Percentiles rank a stretch among this genome's conserved stretches.
These are phyloP conservation scores for Aristolochia contorta DNA, from an alignment of 164 flowering plant species.

Conservation along the genomic window DNA sequence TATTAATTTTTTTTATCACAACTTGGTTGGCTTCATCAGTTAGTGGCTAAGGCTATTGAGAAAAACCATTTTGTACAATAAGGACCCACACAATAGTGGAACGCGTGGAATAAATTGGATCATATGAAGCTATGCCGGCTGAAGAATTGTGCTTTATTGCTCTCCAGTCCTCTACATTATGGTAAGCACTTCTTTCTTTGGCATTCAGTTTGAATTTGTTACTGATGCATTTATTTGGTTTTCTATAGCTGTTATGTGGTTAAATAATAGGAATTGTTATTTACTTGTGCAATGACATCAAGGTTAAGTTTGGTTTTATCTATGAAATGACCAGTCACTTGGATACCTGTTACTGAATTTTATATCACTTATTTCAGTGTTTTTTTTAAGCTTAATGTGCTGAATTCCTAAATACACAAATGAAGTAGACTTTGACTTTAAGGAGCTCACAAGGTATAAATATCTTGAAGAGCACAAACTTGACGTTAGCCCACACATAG, in stretches of 20 bases:
- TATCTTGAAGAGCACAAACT: too few relatives aligned
- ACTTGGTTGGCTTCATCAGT: background rate
- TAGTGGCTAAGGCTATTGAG: constrained; percentile 13
- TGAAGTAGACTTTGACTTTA: too few relatives aligned
- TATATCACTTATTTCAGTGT: too few relatives aligned
- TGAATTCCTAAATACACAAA: too few relatives aligned
- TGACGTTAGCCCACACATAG: too few relatives aligned
- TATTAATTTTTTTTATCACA: constrained; percentile 7
- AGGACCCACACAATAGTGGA: constrained; percentile 13
- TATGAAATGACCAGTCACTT: too few relatives aligned
- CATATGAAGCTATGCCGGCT: constrained; percentile 8
- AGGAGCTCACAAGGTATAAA: too few relatives aligned
- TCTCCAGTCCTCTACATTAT: background rate
- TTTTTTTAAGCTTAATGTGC: too few relatives aligned
- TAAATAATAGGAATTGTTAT: background rate
- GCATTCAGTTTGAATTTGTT: background rate
- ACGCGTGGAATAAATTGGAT: constrained; percentile 18
- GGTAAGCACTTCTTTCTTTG: constrained; percentile 1
- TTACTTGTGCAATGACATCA: too few relatives aligned
- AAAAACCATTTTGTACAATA: constrained; percentile 22
- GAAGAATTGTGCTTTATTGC: constrained; percentile 4
- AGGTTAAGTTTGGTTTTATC: too few relatives aligned
- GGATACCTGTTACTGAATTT: too few relatives aligned
- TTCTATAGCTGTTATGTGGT: background rate
- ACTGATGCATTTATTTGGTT: background rate